Evolutionary conservation across 495 filamentous ascomycete species (phyloP), one percentile per base, ranked within the genome.

Genomic region (Lophiostoma macrostomum): DNA sequence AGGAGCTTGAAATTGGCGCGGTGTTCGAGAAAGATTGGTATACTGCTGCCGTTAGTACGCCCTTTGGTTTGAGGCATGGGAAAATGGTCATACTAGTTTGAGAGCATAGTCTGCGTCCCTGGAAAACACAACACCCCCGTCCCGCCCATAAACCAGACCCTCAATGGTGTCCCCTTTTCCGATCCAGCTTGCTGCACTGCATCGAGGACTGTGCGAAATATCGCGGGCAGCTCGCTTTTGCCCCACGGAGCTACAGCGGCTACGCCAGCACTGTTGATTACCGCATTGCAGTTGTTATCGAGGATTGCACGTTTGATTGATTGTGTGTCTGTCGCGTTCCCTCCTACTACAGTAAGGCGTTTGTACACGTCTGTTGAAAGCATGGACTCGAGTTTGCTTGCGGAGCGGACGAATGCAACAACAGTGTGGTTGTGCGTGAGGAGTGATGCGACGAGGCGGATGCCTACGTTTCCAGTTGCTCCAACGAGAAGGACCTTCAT

Each of bases 401-500:
- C 50, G 10, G 66, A 66, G n/a, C 73, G 71, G n/a, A 74, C 67
- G 46, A 56, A 73, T 47, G 61, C 65, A 16, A 66, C 55, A 39
- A 76, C 67, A 34, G 16, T 58, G 57, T 74, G 71, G 6, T 60
- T 45, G 42, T 74, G 69, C 13, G 63, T 56, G 45, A 76, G 57
- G 23, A 75, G 68, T 0, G 73, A 70, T 20, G 69, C 59, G 14
- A 75, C 43, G 18, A 69, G 53, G 28, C 73, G 70, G 20, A 60
- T 63, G 14, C 73, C 73, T 5, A 76, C 52, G 36, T 69, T 74
- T 7, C 73, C 73, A 13, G 69, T 76, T 30, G 68, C 69, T 4
- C 73, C 73, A 32, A 76, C 51, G 12, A 76, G 56, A 20, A 76
- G 69, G 27, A 76, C 73, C 28, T 67, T 64, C 45, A 49, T 49